Evolutionary conservation across 345 rosid genomes (phyloP).

Genomic region (Gynandropsis gynandra): DNA sequence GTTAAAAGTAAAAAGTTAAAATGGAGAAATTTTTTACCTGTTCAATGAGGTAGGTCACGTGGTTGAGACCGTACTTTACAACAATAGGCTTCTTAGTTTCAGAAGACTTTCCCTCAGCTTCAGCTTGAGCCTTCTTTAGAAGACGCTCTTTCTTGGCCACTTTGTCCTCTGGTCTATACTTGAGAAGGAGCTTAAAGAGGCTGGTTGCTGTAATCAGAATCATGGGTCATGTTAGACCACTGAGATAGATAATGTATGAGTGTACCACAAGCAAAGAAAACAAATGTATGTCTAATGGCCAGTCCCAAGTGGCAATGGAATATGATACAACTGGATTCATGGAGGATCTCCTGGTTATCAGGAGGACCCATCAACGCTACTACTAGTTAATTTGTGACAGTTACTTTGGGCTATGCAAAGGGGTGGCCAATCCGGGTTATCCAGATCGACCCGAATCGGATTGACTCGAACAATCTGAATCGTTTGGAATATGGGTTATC

Average conservation of each 20-base stretch:
- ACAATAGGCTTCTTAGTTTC: conserved; percentile 67
- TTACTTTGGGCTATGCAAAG: no score
- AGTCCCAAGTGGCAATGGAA: conserved; percentile 1
- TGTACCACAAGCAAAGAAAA: neutral
- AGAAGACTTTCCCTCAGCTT: conserved; percentile 48
- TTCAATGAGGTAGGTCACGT: conserved; percentile 65
- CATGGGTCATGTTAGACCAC: neutral
- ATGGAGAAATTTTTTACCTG: conserved; percentile 28
- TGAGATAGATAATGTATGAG: no score
- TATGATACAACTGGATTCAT: neutral
- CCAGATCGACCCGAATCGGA: no score
- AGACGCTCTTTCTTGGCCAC: conserved; percentile 64
- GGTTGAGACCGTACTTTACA: conserved; percentile 67
- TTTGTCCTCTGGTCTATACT: conserved; percentile 68
- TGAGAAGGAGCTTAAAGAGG: conserved; percentile 49
- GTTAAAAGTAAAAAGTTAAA: neutral
- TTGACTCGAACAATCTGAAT: no score
- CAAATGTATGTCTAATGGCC: neutral
- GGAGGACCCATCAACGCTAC: no score
- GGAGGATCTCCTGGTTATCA: no score
- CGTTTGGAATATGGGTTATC: no score
- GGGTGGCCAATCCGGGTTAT: no score
- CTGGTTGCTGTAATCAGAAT: conserved; percentile 38
- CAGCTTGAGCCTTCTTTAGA: conserved; percentile 54
- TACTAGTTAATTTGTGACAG: no score